phyloP scores from a whole-genome alignment of 2,329 filamentous ascomycete species.

The Rutstroemia sp. region DNA sequence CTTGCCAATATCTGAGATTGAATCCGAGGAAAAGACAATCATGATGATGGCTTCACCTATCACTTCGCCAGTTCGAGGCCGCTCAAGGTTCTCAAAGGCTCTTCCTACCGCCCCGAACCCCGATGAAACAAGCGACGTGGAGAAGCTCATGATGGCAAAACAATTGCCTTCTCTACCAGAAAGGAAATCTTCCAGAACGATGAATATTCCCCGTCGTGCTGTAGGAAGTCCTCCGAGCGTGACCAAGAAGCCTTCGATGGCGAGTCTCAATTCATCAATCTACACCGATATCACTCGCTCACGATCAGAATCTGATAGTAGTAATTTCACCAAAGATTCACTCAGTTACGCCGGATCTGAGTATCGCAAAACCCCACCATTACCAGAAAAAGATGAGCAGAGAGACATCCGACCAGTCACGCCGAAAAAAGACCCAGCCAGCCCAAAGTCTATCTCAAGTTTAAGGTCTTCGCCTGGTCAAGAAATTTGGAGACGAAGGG shows the following conservation, averaged over 20 bases:
- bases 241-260: constrained; percentile 15
- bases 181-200: constrained; percentile 10
- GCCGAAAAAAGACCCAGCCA: constrained; percentile 9
- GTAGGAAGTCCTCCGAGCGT: constrained; percentile 17
- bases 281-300: constrained; percentile 20
- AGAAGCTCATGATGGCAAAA: constrained; percentile 6
- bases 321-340: constrained; percentile 21
- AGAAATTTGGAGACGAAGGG: constrained; percentile 27
- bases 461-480: constrained; percentile 16
- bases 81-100: constrained; percentile 23
- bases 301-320: constrained; percentile 19
- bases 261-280: constrained; percentile 19
- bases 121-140: neutral
- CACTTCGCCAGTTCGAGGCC: constrained; percentile 11
- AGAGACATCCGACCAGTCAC: constrained; percentile 6
- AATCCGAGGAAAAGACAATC: neutral
- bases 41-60: neutral
- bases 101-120: constrained; percentile 16
- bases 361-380: constrained; percentile 14
- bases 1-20: neutral
- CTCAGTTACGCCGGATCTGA: constrained; percentile 21
- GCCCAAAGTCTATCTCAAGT: constrained; percentile 12
- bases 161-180: constrained; percentile 18
- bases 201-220: constrained; percentile 22
- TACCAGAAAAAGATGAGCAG: constrained; percentile 21